A percentile compares a stretch with the other conserved stretches of the same genome.
Evolutionary conservation across 768 basidiomycete genomes (phyloP).

Genomic region (Melanogaster broomeanus): DNA sequence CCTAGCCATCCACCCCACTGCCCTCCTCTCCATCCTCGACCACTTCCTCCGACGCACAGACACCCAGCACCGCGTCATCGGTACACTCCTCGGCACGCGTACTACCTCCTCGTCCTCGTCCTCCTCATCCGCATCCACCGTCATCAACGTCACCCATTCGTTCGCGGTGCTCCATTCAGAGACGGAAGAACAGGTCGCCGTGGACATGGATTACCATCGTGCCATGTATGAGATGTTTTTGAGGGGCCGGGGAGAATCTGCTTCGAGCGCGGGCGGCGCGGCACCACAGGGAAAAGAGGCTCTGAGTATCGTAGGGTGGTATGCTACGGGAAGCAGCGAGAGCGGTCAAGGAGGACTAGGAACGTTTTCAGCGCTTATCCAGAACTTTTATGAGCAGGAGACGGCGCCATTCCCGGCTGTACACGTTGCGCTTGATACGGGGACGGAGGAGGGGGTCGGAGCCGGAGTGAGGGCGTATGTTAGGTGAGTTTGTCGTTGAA

Average conservation of each 20-base stretch:
- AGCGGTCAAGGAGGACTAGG: constrained; percentile 55
- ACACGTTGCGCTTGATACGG: constrained; percentile 89
- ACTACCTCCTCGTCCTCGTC: constrained; percentile 45
- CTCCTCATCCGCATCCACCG: background rate
- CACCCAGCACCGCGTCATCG: constrained; percentile 86
- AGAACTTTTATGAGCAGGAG: constrained; percentile 96
- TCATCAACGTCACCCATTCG: constrained; percentile 75
- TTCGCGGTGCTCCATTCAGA: constrained; percentile 95
- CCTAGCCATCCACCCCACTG: constrained; percentile 88
- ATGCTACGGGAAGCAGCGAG: constrained; percentile 65
- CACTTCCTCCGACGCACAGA: constrained; percentile 91
- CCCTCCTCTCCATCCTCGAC: constrained; percentile 93
- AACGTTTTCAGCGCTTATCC: constrained; percentile 94
- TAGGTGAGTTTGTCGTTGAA: constrained; percentile 50
- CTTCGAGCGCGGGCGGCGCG: constrained; percentile 18
- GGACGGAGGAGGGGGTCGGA: constrained; percentile 58
- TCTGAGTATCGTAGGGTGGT: constrained; percentile 96
- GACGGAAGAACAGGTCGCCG: constrained; percentile 89
- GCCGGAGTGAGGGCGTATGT: constrained; percentile 87
- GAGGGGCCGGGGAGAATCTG: constrained; percentile 55
- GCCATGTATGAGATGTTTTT: constrained; percentile 88
- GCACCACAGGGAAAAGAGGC: constrained; percentile 46
- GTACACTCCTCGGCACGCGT: constrained; percentile 88
- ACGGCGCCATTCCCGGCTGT: constrained; percentile 86
- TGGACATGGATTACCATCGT: constrained; percentile 96